These are phyloP conservation scores for Haplosporangium sp. DNA, from an alignment of 371 early-diverging fungal genomes.

Conservation along the genomic window DNA sequence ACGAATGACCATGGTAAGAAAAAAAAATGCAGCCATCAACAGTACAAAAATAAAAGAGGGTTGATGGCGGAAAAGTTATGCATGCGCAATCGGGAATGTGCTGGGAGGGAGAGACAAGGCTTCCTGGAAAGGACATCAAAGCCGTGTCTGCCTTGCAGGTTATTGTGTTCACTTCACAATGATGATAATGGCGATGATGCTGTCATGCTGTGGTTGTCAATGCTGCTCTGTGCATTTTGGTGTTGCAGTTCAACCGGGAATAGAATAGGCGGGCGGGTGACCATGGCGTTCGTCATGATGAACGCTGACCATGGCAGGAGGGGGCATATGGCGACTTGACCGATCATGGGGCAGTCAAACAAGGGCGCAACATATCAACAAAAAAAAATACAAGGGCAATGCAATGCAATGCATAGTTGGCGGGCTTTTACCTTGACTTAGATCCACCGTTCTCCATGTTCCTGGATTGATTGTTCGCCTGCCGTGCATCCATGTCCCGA, in stretches of 20 bases:
- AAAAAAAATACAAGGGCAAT: not conserved
- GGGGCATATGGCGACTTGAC: not conserved
- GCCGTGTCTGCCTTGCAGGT: not conserved
- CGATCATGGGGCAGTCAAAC: not conserved
- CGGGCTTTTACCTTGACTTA: conserved; percentile 34
- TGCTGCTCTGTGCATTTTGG: not conserved
- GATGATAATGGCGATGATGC: not conserved
- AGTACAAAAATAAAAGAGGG: no score
- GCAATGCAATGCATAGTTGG: not conserved
- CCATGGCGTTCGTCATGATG: not conserved
- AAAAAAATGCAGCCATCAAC: no score
- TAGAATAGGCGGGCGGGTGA: conserved; percentile 1
- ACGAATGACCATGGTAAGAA: not conserved
- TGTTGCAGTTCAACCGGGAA: not conserved
- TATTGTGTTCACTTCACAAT: not conserved
- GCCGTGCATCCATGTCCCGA: conserved; percentile 23
- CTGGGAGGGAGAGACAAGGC: conserved; percentile 1
- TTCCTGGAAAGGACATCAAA: not conserved
- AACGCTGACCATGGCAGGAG: conserved; percentile 1
- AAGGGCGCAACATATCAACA: not conserved
- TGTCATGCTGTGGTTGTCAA: not conserved
- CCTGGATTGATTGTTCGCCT: conserved; percentile 24
- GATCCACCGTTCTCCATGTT: conserved; percentile 19
- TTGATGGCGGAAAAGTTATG: conserved; percentile 13
- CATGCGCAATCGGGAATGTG: conserved; percentile 22